phyloP scores from a whole-genome alignment of 2,329 filamentous ascomycete genomes.

The Fusarium nurragi region DNA sequence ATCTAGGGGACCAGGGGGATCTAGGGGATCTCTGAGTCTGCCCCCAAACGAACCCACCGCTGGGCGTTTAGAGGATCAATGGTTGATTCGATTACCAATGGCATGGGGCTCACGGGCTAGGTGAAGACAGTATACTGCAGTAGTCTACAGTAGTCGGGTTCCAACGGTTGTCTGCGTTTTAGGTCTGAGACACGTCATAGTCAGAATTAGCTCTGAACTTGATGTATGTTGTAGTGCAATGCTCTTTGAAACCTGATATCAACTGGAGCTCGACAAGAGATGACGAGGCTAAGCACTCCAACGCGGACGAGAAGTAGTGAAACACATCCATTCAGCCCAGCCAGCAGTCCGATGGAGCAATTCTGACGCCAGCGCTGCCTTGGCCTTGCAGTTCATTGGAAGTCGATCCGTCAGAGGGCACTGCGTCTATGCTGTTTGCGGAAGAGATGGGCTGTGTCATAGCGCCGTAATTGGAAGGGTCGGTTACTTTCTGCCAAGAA shows the following conservation, averaged over 20 bases:
- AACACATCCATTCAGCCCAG: neutral
- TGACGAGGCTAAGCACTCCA: neutral
- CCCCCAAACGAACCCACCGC: neutral
- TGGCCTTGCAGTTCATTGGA: neutral
- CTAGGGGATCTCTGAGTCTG: neutral
- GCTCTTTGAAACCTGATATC: neutral
- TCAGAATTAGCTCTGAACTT: neutral
- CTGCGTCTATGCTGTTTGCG: neutral
- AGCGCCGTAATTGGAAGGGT: neutral
- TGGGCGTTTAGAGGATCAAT: constrained; percentile 12
- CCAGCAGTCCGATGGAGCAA: no score
- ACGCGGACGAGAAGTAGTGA: neutral
- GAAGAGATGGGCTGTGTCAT: neutral
- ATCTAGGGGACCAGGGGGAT: neutral
- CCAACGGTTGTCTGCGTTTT: constrained; percentile 28
- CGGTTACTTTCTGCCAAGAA: neutral
- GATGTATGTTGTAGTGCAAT: neutral
- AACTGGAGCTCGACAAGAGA: neutral
- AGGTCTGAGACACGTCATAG: constrained; percentile 33
- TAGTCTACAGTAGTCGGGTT: constrained; percentile 8
- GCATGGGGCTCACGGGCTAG: neutral
- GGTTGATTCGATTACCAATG: neutral
- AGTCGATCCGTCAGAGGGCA: neutral
- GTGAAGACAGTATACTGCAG: no score
- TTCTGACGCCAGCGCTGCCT: neutral